phyloP scores from a whole-genome alignment of 768 basidiomycete species.

The Amanita jacksonii region DNA sequence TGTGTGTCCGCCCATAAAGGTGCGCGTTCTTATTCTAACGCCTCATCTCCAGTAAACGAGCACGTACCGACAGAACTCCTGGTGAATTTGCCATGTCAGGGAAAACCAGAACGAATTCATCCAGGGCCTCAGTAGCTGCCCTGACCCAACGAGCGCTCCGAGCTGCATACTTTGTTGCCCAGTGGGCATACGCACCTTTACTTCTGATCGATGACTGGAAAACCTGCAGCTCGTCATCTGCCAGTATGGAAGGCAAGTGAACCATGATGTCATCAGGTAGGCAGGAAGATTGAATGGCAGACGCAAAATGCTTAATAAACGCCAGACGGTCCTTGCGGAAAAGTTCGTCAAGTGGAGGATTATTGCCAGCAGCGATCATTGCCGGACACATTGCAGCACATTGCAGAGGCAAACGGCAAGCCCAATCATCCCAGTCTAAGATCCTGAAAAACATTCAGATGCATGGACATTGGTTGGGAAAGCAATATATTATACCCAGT shows the following conservation, averaged over 20 bases:
- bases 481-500: slow-evolving; percentile 8
- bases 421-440: slow-evolving; percentile 10
- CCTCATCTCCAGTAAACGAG: background rate
- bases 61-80: background rate
- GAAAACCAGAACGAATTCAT: background rate
- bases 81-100: background rate
- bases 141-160: background rate
- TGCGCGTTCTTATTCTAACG: no score
- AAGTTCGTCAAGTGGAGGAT: slow-evolving; percentile 6
- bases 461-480: slow-evolving; percentile 1
- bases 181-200: slow-evolving; percentile 7
- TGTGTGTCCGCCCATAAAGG: no score
- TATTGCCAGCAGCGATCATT: slow-evolving; percentile 4
- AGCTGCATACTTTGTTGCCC: slow-evolving; percentile 7
- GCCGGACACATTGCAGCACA: slow-evolving; percentile 3
- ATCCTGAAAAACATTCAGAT: slow-evolving; percentile 7
- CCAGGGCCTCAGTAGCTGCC: background rate
- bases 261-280: slow-evolving; percentile 7
- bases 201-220: slow-evolving; percentile 6
- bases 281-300: slow-evolving; percentile 6
- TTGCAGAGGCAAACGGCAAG: slow-evolving; percentile 8
- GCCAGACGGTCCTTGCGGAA: slow-evolving; percentile 9
- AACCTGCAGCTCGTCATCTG: slow-evolving; percentile 6
- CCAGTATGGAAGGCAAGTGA: slow-evolving; percentile 8
- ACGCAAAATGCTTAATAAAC: slow-evolving; percentile 9